Base-by-base conservation (phyloP, 2,329 filamentous ascomycete genomes). In the Diaporthe sp. region DNA sequence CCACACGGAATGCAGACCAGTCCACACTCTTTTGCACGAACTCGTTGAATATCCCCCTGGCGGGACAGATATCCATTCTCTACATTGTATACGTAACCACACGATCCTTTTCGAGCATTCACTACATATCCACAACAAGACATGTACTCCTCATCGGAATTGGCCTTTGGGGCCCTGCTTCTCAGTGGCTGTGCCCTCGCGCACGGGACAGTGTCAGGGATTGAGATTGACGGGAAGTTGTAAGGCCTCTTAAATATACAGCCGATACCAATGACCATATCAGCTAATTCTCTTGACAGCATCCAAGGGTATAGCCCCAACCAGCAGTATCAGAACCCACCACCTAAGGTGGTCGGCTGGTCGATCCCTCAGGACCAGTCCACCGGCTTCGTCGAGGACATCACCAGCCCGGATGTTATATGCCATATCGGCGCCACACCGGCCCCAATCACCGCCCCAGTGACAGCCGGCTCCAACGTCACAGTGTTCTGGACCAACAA, bases 271-370 rank as follows among this genome's bases (percentile, higher is more conserved):
- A 5, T 13, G 31, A 25, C 25, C 10, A 9, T 51, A 49, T 53
- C 20, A 17, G 22, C 72, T 68, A 28, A 81, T 77, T 2, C 82
- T 85, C 73, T 82, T 81, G 34, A 58, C 74, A 82, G 82, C 75
- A 82, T 81, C 42, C 76, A 79, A 72, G 81, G 81, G 39, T 82
- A 82, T 61, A 81, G 81, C 47, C 80, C 81, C 15, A 80, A 79
- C 49, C 81, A 81, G 63, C 81, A 82, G 55, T 83, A 79, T 57
- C 71, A 78, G 42, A 78, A 63, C 13, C 78, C 79, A n/a, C 77
- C 78, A 22, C 80, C 81, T 3, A 78, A 79, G 20, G 80, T 83
- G 44, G 78, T 82, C 49, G 80, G 80, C 49, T 82, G 81, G 81
- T 79, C 80, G 12, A 80, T 80, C 2, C 80, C 82, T 3, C 77